These are phyloP conservation scores for Malassezia sympodialis DNA, from an alignment of 1,284 basidiomycete species.

Conservation along the genomic window DNA sequence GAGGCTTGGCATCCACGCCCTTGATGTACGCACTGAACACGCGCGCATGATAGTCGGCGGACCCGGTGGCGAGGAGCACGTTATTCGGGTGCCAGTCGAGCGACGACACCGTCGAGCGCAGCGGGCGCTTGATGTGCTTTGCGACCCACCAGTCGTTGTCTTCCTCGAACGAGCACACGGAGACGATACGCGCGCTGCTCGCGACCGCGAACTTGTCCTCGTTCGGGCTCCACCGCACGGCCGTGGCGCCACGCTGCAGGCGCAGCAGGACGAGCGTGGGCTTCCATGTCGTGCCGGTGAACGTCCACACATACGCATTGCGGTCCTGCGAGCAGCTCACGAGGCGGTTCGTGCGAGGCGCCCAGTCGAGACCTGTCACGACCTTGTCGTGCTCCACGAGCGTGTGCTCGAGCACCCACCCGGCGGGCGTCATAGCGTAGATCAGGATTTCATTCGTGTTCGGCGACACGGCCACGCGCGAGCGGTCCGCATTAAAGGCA, in stretches of 20 bases:
- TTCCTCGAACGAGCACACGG: slow-evolving; percentile 46
- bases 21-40: slow-evolving; percentile 99
- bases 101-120: slow-evolving; percentile 79
- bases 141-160: slow-evolving; percentile 97
- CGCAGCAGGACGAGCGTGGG: slow-evolving; percentile 91
- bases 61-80: slow-evolving; percentile 83
- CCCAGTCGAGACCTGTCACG: slow-evolving; percentile 98
- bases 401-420: slow-evolving; percentile 67
- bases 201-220: slow-evolving; percentile 99
- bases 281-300: slow-evolving; percentile 68
- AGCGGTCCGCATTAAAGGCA: slow-evolving; percentile 80
- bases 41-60: slow-evolving; percentile 86
- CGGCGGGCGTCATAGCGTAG: slow-evolving; percentile 50
- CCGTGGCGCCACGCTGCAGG: slow-evolving; percentile 89
- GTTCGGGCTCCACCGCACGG: slow-evolving; percentile 88
- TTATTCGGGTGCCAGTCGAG: slow-evolving; percentile 98
- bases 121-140: slow-evolving; percentile 92
- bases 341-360: slow-evolving; percentile 86
- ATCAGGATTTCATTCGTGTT: slow-evolving; percentile 84
- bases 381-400: slow-evolving; percentile 94
- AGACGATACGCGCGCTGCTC: slow-evolving; percentile 62
- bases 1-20: slow-evolving; percentile 85
- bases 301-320: slow-evolving; percentile 97
- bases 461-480: slow-evolving; percentile 78
- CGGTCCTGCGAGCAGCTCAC: slow-evolving; percentile 96